phyloP scores from a whole-genome alignment of 2,329 filamentous ascomycete species.

The Fusarium drepaniforme region DNA sequence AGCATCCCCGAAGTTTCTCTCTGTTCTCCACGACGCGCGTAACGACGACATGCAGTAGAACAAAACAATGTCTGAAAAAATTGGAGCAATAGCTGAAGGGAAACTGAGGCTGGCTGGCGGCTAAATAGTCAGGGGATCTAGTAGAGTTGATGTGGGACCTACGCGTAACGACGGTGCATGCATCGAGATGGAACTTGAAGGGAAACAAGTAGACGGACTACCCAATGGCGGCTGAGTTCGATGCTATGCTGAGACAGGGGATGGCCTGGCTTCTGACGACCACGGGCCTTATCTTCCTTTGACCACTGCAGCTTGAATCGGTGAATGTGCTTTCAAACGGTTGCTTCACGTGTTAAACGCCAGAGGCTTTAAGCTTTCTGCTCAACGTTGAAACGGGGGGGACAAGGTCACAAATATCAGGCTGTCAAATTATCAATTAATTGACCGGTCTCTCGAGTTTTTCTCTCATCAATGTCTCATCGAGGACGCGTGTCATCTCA shows the following conservation, averaged over 20 bases:
- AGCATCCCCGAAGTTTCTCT: neutral
- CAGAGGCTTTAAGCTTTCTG: conserved; percentile 16
- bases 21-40: conserved; percentile 4
- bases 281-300: neutral
- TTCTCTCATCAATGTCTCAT: neutral
- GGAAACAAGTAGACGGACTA: conserved; percentile 6
- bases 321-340: conserved; percentile 1
- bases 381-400: neutral
- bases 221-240: conserved; percentile 16
- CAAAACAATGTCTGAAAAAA: conserved; percentile 13
- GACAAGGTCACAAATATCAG: neutral
- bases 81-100: conserved; percentile 27
- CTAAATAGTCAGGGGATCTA: conserved; percentile 27
- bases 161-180: conserved; percentile 23
- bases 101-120: conserved; percentile 23
- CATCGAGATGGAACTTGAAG: conserved; percentile 11
- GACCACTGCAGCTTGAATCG: neutral
- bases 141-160: conserved; percentile 12
- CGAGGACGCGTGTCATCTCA: conserved; percentile 25
- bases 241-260: conserved; percentile 18
- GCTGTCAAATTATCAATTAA: neutral
- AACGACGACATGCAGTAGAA: neutral
- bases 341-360: conserved; percentile 16
- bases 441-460: neutral
- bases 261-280: neutral